Percentiles rank a stretch among this genome's conserved stretches.
Evolutionary conservation across 2,329 filamentous ascomycete genomes (phyloP).

Genomic region (Bipolaris sorokiniana): DNA sequence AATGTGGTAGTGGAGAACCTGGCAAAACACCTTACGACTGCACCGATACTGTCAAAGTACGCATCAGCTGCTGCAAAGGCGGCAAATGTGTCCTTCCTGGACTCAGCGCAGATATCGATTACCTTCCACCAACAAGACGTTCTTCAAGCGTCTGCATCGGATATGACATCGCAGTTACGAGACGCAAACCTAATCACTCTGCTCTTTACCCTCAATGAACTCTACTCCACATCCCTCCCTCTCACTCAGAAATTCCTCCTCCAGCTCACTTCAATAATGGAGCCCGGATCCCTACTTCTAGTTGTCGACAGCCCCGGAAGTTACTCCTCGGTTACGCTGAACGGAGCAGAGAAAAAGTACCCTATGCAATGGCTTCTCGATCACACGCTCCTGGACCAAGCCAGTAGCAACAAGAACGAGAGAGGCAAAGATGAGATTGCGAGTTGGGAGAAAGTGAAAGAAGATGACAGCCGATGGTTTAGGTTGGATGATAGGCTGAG

Average conservation of each 20-base stretch:
- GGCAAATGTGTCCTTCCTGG: constrained; percentile 49
- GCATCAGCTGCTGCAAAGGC: constrained; percentile 55
- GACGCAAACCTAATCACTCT: constrained; percentile 69
- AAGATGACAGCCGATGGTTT: constrained; percentile 85
- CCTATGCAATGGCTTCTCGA: constrained; percentile 95
- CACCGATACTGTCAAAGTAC: constrained; percentile 56
- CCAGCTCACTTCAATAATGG: constrained; percentile 65
- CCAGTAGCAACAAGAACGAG: constrained; percentile 17
- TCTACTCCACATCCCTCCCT: constrained; percentile 78
- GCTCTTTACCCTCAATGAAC: constrained; percentile 94
- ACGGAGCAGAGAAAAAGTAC: constrained; percentile 67
- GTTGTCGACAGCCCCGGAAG: constrained; percentile 93
- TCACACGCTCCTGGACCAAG: constrained; percentile 69
- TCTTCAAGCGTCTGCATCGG: constrained; percentile 49
- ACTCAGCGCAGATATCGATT: constrained; percentile 40
- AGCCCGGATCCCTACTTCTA: constrained; percentile 70
- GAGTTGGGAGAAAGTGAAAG: constrained; percentile 75
- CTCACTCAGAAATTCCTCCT: constrained; percentile 80
- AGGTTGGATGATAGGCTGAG: constrained; percentile 66
- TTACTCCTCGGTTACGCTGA: constrained; percentile 80
- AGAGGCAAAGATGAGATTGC: constrained; percentile 19
- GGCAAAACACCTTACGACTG: constrained; percentile 60
- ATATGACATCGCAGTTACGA: constrained; percentile 43
- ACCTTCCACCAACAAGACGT: constrained; percentile 60
- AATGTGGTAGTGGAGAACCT: constrained; percentile 65